These are phyloP conservation scores for Fraxinus sp. DNA, from an alignment of 305 asterid species.

Conservation along the genomic window DNA sequence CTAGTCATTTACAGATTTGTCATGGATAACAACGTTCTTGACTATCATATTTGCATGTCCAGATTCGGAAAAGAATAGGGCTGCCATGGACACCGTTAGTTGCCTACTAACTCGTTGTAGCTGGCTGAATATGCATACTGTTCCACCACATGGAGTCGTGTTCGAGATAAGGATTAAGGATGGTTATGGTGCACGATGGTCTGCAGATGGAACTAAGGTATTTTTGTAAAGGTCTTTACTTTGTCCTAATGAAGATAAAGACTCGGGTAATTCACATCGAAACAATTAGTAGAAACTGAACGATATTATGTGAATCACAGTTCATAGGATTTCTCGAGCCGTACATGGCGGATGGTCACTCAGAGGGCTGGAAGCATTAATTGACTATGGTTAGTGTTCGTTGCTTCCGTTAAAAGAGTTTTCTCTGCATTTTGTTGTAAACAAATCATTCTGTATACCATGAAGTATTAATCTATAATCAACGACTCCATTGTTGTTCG, in stretches of 20 bases:
- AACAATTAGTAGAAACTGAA: neutral
- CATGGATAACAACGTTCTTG: neutral
- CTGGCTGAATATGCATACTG: constrained; percentile 70
- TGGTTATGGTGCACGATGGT: constrained; percentile 88
- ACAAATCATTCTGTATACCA: neutral
- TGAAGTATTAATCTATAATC: neutral
- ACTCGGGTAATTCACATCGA: neutral
- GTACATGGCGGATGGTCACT: constrained; percentile 54
- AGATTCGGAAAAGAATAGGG: constrained; percentile 60
- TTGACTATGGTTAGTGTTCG: neutral
- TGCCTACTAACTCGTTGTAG: constrained; percentile 43
- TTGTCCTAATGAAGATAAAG: neutral
- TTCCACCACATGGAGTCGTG: constrained; percentile 61
- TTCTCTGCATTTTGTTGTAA: neutral
- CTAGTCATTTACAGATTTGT: neutral
- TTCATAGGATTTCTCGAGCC: constrained; percentile 82
- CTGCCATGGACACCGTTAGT: constrained; percentile 45
- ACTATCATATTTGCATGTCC: constrained; percentile 24
- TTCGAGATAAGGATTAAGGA: constrained; percentile 61
- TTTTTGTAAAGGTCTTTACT: neutral
- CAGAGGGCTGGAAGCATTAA: constrained; percentile 63
- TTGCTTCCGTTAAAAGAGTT: neutral
- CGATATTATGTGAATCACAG: constrained; percentile 34
- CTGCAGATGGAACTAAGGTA: constrained; percentile 74
- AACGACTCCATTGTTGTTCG: neutral